A percentile compares a stretch with the other conserved stretches of the same genome.
Evolutionary conservation across 2,329 filamentous ascomycete species (phyloP).

Genomic region (Dothistroma septosporum): DNA sequence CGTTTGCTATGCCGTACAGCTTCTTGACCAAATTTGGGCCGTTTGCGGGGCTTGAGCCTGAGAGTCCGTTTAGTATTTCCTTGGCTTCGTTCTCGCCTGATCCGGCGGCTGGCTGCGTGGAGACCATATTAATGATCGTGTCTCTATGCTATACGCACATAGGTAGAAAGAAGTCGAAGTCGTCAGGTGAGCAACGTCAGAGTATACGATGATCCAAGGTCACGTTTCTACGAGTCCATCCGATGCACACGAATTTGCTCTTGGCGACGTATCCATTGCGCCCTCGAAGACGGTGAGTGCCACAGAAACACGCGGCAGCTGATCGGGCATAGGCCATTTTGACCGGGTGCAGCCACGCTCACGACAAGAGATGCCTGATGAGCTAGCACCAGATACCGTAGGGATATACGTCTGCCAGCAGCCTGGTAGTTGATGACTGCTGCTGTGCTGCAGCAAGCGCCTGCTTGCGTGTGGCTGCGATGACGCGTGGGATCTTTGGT

Average conservation of each 20-base stretch:
- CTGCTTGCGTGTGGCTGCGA: not conserved
- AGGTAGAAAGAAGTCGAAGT: not conserved
- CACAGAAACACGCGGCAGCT: not conserved
- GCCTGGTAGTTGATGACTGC: no score
- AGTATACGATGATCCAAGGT: not conserved
- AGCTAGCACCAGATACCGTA: no score
- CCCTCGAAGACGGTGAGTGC: not conserved
- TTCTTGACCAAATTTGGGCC: slow-evolving; percentile 12
- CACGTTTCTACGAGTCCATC: not conserved
- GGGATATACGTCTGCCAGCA: no score
- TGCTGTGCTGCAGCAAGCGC: not conserved
- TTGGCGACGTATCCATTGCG: not conserved
- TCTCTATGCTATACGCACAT: not conserved
- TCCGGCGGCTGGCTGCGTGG: not conserved
- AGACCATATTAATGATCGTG: not conserved
- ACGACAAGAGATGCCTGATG: not conserved
- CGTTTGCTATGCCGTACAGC: slow-evolving; percentile 15
- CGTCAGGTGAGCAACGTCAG: no score
- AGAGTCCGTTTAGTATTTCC: not conserved
- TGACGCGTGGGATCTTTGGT: not conserved
- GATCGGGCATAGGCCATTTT: not conserved
- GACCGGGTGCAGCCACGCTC: not conserved
- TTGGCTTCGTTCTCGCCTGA: not conserved
- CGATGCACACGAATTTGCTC: not conserved
- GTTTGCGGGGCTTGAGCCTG: not conserved